Percentiles rank a stretch among this genome's conserved stretches.
Evolutionary conservation across 805 yeast species (phyloP).

Genomic region (Candida tibetensis): DNA sequence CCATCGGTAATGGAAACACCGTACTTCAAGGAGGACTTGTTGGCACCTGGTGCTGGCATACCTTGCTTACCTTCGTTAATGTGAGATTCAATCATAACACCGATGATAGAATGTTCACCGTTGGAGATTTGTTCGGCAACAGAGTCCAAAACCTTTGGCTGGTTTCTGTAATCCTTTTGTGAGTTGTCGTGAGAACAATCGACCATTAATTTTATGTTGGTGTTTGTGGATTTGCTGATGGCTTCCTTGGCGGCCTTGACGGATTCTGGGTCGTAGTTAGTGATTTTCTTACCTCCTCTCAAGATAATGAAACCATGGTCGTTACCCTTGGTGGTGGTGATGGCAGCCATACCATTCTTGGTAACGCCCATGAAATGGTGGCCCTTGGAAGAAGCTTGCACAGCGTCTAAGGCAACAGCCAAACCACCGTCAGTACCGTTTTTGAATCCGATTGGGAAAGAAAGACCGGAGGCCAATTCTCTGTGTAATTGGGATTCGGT

Average conservation of each 20-base stretch:
- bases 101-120: slow-evolving; percentile 81
- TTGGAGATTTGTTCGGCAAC: slow-evolving; percentile 78
- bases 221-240: slow-evolving; percentile 48
- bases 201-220: slow-evolving; percentile 70
- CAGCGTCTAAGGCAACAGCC: slow-evolving; percentile 91
- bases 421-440: slow-evolving; percentile 97
- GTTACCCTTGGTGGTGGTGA: slow-evolving; percentile 94
- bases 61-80: slow-evolving; percentile 89
- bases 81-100: slow-evolving; percentile 94
- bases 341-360: slow-evolving; percentile 95
- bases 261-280: slow-evolving; percentile 84
- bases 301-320: slow-evolving; percentile 89
- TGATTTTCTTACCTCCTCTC: slow-evolving; percentile 93
- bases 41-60: slow-evolving; percentile 55
- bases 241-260: slow-evolving; percentile 71
- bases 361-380: slow-evolving; percentile 98
- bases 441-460: slow-evolving; percentile 99
- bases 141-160: slow-evolving; percentile 82
- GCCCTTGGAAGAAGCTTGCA: slow-evolving; percentile 83
- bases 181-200: slow-evolving; percentile 99
- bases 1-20: slow-evolving; percentile 98
- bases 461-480: slow-evolving; percentile 93
- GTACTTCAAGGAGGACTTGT: slow-evolving; percentile 65
- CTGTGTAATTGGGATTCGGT: slow-evolving; percentile 98
- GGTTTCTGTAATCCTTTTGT: slow-evolving; percentile 88